Percentiles rank a stretch among this genome's conserved stretches.
These are phyloP conservation scores for Rhypophila decipiens DNA, from an alignment of 495 filamentous ascomycete species.

Conservation along the genomic window DNA sequence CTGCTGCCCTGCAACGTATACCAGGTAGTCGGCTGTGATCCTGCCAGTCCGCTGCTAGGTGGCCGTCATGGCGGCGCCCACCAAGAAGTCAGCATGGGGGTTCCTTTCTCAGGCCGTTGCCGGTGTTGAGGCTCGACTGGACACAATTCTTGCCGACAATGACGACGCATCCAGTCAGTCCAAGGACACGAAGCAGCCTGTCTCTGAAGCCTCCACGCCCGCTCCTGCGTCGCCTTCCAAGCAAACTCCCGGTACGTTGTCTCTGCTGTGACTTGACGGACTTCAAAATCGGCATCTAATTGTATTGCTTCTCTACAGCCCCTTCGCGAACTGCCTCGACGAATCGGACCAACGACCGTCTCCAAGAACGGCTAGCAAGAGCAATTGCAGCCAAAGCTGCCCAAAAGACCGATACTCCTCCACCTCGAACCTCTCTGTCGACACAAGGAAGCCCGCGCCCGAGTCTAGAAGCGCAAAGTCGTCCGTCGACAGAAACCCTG, in stretches of 20 bases:
- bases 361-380: constrained; percentile 79
- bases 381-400: constrained; percentile 43
- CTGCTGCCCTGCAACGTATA: background rate
- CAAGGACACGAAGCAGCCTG: constrained; percentile 21
- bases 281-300: constrained; percentile 14
- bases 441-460: constrained; percentile 24
- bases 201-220: constrained; percentile 2
- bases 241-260: constrained; percentile 21
- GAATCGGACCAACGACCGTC: constrained; percentile 59
- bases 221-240: constrained; percentile 22
- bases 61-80: constrained; percentile 22
- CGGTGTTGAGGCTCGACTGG: constrained; percentile 86
- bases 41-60: no score
- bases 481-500: constrained; percentile 22
- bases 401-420: constrained; percentile 8
- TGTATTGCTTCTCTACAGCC: constrained; percentile 14
- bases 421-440: constrained; percentile 16
- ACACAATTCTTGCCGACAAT: constrained; percentile 82
- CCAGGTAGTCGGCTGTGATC: no score
- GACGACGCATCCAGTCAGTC: constrained; percentile 38
- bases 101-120: constrained; percentile 90
- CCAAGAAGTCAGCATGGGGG: constrained; percentile 59
- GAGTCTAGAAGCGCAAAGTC: constrained; percentile 24
- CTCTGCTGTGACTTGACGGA: background rate
- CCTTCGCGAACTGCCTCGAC: constrained; percentile 48